A percentile compares a stretch with the other conserved stretches of the same genome.
phyloP scores from a whole-genome alignment of 768 basidiomycete species.

The Mycena leptocephala region DNA sequence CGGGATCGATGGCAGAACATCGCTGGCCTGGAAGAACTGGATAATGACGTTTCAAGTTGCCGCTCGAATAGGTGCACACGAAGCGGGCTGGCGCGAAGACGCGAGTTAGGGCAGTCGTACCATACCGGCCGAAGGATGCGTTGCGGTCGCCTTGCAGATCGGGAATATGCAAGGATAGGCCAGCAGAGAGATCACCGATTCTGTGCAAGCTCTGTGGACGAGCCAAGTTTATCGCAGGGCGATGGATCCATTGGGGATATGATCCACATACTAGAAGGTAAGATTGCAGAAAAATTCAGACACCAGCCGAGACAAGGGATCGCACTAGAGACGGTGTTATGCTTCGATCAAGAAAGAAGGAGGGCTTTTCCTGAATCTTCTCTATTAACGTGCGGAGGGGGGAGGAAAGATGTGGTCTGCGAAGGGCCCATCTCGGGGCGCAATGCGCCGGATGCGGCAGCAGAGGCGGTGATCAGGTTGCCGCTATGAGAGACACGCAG shows the following conservation, averaged over 20 bases:
- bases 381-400: constrained; percentile 4
- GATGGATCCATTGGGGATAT: constrained; percentile 21
- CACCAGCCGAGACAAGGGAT: constrained; percentile 14
- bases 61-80: constrained; percentile 12
- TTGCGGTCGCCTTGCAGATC: constrained; percentile 23
- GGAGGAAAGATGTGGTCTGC: not conserved
- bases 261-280: constrained; percentile 28
- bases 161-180: constrained; percentile 18
- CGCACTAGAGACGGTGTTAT: constrained; percentile 20
- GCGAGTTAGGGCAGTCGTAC: constrained; percentile 24
- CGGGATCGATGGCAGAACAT: constrained; percentile 33
- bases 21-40: constrained; percentile 10
- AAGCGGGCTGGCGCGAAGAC: constrained; percentile 21
- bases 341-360: constrained; percentile 20
- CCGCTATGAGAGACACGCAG: not conserved
- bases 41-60: constrained; percentile 32
- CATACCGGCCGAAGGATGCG: not conserved
- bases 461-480: constrained; percentile 1
- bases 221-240: constrained; percentile 27
- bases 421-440: constrained; percentile 10
- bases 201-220: constrained; percentile 21
- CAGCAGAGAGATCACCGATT: constrained; percentile 31
- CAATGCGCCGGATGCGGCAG: constrained; percentile 7
- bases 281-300: constrained; percentile 2
- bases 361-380: not conserved